Base-by-base conservation (phyloP, 2,329 filamentous ascomycete genomes). In the Zarea fungicola region DNA sequence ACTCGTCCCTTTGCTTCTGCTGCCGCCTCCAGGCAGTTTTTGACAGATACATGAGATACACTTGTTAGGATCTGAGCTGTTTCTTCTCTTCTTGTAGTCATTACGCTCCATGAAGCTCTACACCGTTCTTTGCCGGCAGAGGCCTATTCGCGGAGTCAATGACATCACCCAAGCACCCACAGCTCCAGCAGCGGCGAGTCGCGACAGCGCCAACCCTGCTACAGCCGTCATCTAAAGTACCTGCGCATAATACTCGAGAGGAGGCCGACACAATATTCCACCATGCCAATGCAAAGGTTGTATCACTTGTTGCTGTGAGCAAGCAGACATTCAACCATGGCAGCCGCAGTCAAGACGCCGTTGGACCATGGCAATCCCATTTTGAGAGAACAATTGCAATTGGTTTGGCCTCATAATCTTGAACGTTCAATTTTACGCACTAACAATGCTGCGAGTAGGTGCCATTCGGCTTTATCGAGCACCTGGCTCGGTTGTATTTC, bases 401-500 rank as follows among this genome's bases (percentile, higher is more conserved):
- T 52, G 85, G 85, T 87, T 71, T 54, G 77, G 22, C 29, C 16
- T 14, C 28, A 26, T 6, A 21, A 34, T 6, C 4, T n/a, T n/a
- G 16, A n/a, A n/a, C 19, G 11, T 8, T 8, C 16, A 11, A n/a
- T 25, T 13, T n/a, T 9, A 11, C n/a, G 11, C 46, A 43, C 36
- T 42, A 21, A 45, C 14, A 16, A 14, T 18, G n/a, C 19, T 40
- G 28, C 40, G 42, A 19, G 6, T 50, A 80, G 90, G 89, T 2
- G 78, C 83, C 1, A 77, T 96, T 52, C 80, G 85, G 54, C 89
- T 96, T 54, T 95, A 96, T 64, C 84, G 87, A 59, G 86, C 93
- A 28, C 87, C 87, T 7, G 87, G 89, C 18, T 89, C 89, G 9
- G 88, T 93, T 14, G 87, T 89, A 11, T 96, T 96, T 60, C 75